Evolutionary conservation across 2,329 filamentous ascomycete species (phyloP), one percentile per base, ranked within the genome.

Genomic region (Talaromyces verruculosus): DNA sequence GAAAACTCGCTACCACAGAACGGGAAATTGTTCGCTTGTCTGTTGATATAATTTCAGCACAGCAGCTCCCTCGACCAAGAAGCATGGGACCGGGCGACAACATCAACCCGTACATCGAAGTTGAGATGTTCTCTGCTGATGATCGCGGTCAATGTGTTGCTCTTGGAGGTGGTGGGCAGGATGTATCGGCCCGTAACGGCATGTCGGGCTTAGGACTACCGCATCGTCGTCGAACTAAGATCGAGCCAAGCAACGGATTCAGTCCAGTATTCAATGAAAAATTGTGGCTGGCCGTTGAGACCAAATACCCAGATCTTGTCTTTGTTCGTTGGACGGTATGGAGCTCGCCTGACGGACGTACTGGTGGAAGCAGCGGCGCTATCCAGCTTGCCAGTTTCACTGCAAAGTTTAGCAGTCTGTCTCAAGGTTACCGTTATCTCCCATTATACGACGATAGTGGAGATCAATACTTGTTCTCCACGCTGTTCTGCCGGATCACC

Each of bases 251-350:
- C 76, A 98, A 99, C 75, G 94, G 93, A 28, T 98, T 96, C 81
- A 96, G 97, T 76, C 95, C 95, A 1, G 84, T 89, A 64, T 99
- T 96, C 78, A 88, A 93, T 71, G 88, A 92, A 71, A 86, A 87
- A 66, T 91, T 94, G 79, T 87, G 87, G 68, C 90, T 97, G 78
- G 89, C 88, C 65, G 84, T 97, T 28, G 92, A 92, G 58, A 98
- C 95, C n/a, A 96, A 96, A 75, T 93, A 94, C 74, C 93, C 94
- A 0, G 92, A 95, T 72, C 84, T 99, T 35, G 90, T 98, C 66
- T 98, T 98, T 77, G 89, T 99, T 62, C 91, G 93, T 55, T 97
- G 92, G 87, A 93, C 90, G 28, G 92, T 98, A 64, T 94, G 91
- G 84, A 91, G 95, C 71, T 93, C 93, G 0, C 84, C 87, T 67